phyloP scores from a whole-genome alignment of 129 eudicot species.

The Gnaphalium uliginosum region DNA sequence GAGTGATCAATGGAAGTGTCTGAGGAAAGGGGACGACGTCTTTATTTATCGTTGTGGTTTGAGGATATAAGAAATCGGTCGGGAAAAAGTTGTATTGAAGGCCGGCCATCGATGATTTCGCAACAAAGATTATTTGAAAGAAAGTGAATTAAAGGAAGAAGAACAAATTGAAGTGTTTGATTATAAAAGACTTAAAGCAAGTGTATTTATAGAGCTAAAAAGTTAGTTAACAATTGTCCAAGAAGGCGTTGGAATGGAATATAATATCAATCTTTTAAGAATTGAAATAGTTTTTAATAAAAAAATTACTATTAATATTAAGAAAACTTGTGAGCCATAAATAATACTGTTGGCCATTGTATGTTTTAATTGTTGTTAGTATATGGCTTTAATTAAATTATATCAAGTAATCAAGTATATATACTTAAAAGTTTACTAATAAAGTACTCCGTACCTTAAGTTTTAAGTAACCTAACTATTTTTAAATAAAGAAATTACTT shows the following conservation, averaged over 20 bases:
- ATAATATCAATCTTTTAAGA: not conserved
- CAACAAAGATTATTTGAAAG: constrained; percentile 5
- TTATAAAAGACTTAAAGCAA: constrained; percentile 4
- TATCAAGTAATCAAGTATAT: too few species aligned
- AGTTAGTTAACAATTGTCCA: not conserved
- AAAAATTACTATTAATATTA: too few species aligned
- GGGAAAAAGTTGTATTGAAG: constrained; percentile 49
- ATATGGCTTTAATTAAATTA: too few species aligned
- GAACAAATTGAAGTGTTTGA: constrained; percentile 18
- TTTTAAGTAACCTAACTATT: too few species aligned
- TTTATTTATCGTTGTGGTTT: constrained; percentile 17
- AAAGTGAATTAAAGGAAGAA: constrained; percentile 9
- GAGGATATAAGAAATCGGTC: constrained; percentile 42
- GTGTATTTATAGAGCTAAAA: constrained; percentile 33
- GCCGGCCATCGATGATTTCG: constrained; percentile 35
- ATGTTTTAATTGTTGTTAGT: too few species aligned
- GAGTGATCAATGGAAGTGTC: constrained; percentile 19
- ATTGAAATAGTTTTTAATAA: not conserved
- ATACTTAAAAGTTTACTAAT: too few species aligned
- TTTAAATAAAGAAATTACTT: too few species aligned
- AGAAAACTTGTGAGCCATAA: too few species aligned
- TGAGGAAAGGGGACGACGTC: constrained; percentile 13
- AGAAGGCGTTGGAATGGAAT: not conserved
- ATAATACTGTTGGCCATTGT: too few species aligned
- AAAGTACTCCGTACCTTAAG: too few species aligned